These are phyloP conservation scores for Paramecium primaurelia DNA, from an alignment of 73 alveolate genomes.

Conservation along the genomic window DNA sequence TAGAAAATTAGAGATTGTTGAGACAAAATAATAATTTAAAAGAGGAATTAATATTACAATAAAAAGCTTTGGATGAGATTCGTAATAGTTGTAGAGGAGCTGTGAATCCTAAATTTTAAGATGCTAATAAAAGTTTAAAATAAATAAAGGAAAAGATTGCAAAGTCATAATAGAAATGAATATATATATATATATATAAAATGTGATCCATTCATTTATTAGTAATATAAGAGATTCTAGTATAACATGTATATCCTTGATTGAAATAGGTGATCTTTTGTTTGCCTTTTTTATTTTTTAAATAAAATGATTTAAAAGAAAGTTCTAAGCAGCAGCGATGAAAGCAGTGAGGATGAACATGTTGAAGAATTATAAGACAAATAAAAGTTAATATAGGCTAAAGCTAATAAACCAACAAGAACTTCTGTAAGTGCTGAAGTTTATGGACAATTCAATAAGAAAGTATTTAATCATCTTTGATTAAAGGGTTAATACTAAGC, in stretches of 20 bases:
- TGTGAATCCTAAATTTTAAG: conserved; percentile 43
- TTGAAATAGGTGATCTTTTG: not conserved
- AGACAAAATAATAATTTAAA: not conserved
- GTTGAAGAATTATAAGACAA: conserved; percentile 54
- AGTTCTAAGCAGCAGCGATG: conserved; percentile 55
- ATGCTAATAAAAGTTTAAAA: not conserved
- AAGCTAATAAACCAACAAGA: conserved; percentile 66
- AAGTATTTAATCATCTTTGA: conserved; percentile 51
- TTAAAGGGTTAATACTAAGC: conserved; percentile 75
- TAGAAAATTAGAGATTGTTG: not conserved
- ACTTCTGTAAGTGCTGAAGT: conserved; percentile 98
- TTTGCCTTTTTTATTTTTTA: not conserved
- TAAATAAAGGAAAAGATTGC: not conserved
- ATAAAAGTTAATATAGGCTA: conserved; percentile 22
- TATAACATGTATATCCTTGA: not conserved
- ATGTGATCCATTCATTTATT: not conserved
- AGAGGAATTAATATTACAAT: not conserved
- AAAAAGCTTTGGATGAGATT: conserved; percentile 5
- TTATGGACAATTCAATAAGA: conserved; percentile 93
- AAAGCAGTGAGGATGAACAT: conserved; percentile 50
- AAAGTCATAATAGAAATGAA: not conserved
- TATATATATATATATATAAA: not conserved
- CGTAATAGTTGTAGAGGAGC: not conserved
- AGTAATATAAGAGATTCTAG: not conserved
- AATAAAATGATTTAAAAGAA: conserved; percentile 47